These are phyloP conservation scores for Penicillium verhagenii DNA, from an alignment of 495 filamentous ascomycete species.

Conservation along the genomic window DNA sequence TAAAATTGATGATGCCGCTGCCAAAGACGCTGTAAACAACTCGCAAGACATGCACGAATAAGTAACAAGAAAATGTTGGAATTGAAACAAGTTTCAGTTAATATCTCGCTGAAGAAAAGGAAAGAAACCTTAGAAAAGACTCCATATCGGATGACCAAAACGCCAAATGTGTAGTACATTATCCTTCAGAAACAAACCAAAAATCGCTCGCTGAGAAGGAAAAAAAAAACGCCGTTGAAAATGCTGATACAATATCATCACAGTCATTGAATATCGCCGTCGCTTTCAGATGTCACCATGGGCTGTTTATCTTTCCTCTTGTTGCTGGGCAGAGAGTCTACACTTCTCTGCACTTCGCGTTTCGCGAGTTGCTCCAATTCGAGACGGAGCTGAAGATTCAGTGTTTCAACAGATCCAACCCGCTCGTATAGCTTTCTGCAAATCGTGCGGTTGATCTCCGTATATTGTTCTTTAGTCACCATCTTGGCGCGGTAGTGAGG, in stretches of 20 bases:
- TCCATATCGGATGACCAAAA: neutral
- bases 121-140: too few relatives aligned
- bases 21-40: neutral
- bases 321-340: constrained; percentile 34
- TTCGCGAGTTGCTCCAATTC: constrained; percentile 68
- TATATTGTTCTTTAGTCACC: constrained; percentile 80
- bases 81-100: neutral
- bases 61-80: neutral
- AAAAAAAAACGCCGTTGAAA: constrained; percentile 27
- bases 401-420: constrained; percentile 58
- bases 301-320: constrained; percentile 25
- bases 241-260: constrained; percentile 19
- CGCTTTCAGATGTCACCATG: constrained; percentile 19
- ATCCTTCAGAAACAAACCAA: neutral
- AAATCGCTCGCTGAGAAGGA: constrained; percentile 5
- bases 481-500: constrained; percentile 68
- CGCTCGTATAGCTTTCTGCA: constrained; percentile 84
- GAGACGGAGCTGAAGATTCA: constrained; percentile 56
- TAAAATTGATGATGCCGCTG: neutral
- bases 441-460: constrained; percentile 79
- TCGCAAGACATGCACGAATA: neutral
- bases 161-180: constrained; percentile 4
- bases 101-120: neutral
- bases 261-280: constrained; percentile 26
- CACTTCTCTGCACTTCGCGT: constrained; percentile 70